Percentiles rank a stretch among this genome's conserved stretches.
Evolutionary conservation across 257 asterid genomes (phyloP).

Genomic region (Solanum lignicaule): DNA sequence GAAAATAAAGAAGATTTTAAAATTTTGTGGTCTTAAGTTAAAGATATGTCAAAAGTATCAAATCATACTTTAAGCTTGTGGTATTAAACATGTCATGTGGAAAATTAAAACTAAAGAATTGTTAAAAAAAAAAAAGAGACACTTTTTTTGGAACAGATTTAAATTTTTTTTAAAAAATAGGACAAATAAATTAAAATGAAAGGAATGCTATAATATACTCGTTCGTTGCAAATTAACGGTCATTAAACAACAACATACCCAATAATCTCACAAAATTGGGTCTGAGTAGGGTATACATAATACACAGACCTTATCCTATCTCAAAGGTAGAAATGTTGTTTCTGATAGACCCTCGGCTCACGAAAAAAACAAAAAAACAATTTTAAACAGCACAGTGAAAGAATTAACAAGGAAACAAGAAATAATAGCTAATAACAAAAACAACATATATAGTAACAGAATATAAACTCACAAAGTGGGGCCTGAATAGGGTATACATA

Average conservation of each 20-base stretch:
- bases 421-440: too few relatives aligned
- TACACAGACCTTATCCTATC: rapidly evolving
- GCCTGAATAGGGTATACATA: too few relatives aligned
- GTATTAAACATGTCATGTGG: rapidly evolving
- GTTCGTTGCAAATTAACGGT: background rate
- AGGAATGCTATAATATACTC: background rate
- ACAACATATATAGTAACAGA: too few relatives aligned
- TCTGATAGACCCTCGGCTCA: too few relatives aligned
- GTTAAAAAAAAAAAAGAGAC: background rate
- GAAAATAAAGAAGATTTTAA: too few relatives aligned
- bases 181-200: background rate
- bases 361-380: rapidly evolving
- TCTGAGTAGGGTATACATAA: background rate
- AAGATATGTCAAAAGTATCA: background rate
- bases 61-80: background rate
- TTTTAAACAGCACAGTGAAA: too few relatives aligned
- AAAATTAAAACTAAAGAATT: too few relatives aligned
- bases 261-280: too few relatives aligned
- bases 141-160: too few relatives aligned
- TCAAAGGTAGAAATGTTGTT: background rate
- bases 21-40: too few relatives aligned
- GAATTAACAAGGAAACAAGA: too few relatives aligned
- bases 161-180: too few relatives aligned
- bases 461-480: background rate
- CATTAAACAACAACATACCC: background rate